Base-by-base conservation (phyloP, 495 filamentous ascomycete species). In the Penicillium chermesinum region DNA sequence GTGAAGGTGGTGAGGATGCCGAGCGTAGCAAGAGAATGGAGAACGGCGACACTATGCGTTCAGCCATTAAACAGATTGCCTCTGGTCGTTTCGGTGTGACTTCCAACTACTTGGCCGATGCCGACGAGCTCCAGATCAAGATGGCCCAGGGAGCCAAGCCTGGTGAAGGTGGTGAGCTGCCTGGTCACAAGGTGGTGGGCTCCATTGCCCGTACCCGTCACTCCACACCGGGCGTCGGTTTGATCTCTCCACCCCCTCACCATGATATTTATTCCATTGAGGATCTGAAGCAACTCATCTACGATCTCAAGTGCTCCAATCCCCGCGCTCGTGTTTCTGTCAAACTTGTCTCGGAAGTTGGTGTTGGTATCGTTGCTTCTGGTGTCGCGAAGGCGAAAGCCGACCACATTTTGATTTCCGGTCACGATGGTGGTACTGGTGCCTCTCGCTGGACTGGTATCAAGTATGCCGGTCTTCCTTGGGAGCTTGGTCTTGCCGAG, bases 231-330 rank as follows among this genome's bases (percentile, higher is more conserved):
- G 93, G 93, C 64, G 93, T 99, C 56, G 93, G 93, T 71, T 77
- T 99, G 44, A 99, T 99, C 61, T 42, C 91, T n/a, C 93, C 93
- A 0, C 93, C 93, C 38, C 93, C 93, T 2, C 93, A 99, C 66
- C 93, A 99, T 78, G 93, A 99, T 63, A 99, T 99, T 56, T 99
- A 99, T 77, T 94, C 88, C 19, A 99, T 99, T 49, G 93, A 99
- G 62, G 93, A 99, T 76, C 64, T 99, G 53, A 99, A 99, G 76
- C 93, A 99, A 63, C 80, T 99, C 39, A 97, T 99, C 59, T 98
- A 98, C 66, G 93, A 98, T 69, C 78, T 97, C 38, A 98, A 98
- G 70, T 97, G 91, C 73, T 89, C 91, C 17, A 97, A 95, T 70
- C 93, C 94, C 49, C 85, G 93, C 43, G 82, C 93, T 45, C 84